These are phyloP conservation scores for Moniliophthora roreri DNA, from an alignment of 1,284 basidiomycete genomes.

Conservation along the genomic window DNA sequence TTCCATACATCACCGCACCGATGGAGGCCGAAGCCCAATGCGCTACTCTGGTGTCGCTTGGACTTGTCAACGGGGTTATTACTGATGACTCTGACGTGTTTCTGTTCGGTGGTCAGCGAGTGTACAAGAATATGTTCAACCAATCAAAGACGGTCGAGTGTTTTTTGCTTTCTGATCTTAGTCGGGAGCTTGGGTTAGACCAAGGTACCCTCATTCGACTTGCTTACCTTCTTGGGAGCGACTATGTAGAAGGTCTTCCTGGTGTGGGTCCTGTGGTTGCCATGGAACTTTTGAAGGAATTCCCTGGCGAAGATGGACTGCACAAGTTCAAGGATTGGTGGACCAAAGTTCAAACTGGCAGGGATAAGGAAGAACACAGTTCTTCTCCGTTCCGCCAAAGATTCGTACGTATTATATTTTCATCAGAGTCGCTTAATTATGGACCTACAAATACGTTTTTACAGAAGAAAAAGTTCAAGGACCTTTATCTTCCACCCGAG, in stretches of 20 bases:
- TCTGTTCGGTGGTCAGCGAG: conserved; percentile 90
- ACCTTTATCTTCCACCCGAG: conserved; percentile 74
- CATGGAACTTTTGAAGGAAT: conserved; percentile 92
- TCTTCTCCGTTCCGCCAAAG: conserved; percentile 75
- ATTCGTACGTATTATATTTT: conserved; percentile 63
- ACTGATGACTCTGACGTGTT: conserved; percentile 99
- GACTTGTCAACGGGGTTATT: conserved; percentile 95
- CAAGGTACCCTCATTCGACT: conserved; percentile 86
- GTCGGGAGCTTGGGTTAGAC: conserved; percentile 86
- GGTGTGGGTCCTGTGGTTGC: conserved; percentile 96
- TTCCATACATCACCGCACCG: conserved; percentile 97
- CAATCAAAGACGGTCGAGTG: conserved; percentile 98
- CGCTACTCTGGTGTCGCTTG: conserved; percentile 83
- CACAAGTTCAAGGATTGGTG: conserved; percentile 94
- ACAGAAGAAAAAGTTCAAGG: conserved; percentile 89
- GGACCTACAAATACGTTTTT: conserved; percentile 7
- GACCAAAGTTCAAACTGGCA: conserved; percentile 89
- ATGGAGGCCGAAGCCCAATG: conserved; percentile 99
- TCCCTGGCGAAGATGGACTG: conserved; percentile 83
- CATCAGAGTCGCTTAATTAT: neutral
- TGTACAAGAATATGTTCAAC: conserved; percentile 99
- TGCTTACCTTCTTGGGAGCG: conserved; percentile 93
- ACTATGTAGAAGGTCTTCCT: conserved; percentile 95
- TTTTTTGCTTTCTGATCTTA: conserved; percentile 84
- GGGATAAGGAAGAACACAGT: conserved; percentile 74